These are phyloP conservation scores for Stagonosporopsis vannaccii DNA, from an alignment of 2,329 filamentous ascomycete species.

Conservation along the genomic window DNA sequence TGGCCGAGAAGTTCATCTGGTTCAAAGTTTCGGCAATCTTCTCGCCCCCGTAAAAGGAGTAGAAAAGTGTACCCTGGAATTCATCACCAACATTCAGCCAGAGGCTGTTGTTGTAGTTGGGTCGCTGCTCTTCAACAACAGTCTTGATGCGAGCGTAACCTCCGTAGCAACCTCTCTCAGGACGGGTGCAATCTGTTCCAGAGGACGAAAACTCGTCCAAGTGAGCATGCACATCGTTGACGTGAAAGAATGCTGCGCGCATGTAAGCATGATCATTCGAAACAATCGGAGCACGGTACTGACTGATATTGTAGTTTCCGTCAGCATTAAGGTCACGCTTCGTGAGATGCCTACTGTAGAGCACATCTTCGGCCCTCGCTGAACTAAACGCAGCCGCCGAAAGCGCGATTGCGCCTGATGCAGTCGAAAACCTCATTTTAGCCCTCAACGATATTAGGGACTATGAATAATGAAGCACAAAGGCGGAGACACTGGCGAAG, in stretches of 20 bases:
- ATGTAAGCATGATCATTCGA: neutral
- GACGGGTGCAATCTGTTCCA: conserved; percentile 67
- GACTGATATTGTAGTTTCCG: conserved; percentile 48
- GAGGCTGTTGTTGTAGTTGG: conserved; percentile 66
- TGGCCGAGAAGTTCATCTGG: conserved; percentile 70
- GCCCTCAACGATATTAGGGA: neutral
- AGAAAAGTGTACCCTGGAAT: conserved; percentile 73
- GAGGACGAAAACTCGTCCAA: conserved; percentile 68
- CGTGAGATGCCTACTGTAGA: conserved; percentile 38
- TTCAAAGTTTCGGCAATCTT: conserved; percentile 74
- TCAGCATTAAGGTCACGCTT: conserved; percentile 44
- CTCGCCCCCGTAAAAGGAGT: conserved; percentile 70
- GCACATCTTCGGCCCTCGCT: conserved; percentile 36
- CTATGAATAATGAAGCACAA: neutral
- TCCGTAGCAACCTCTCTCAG: conserved; percentile 66
- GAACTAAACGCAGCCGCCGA: conserved; percentile 25
- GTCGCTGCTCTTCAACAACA: conserved; percentile 64
- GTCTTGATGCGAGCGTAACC: conserved; percentile 71
- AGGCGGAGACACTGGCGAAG: conserved; percentile 9
- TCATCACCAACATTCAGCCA: conserved; percentile 73
- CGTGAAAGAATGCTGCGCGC: conserved; percentile 65
- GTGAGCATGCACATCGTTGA: conserved; percentile 74
- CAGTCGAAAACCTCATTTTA: conserved; percentile 35
- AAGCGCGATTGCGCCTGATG: conserved; percentile 28
- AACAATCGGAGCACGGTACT: neutral